Percentiles rank a stretch among this genome's conserved stretches.
These are phyloP conservation scores for Schwanniomyces pseudopolymorphus DNA, from an alignment of 805 yeast genomes.

Conservation along the genomic window DNA sequence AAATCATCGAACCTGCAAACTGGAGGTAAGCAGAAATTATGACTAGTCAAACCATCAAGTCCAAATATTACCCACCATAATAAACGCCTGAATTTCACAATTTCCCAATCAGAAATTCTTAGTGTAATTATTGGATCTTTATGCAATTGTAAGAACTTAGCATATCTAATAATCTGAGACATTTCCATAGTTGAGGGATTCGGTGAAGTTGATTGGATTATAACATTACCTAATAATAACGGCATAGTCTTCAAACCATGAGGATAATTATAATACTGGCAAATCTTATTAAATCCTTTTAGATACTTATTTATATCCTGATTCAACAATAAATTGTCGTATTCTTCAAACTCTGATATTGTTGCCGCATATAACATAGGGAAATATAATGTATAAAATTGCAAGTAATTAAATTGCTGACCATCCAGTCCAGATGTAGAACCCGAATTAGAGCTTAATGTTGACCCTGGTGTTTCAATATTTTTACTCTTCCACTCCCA, in stretches of 20 bases:
- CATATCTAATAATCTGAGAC: slow-evolving; percentile 55
- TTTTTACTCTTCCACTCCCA: slow-evolving; percentile 33
- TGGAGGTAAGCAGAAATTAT: slow-evolving; percentile 56
- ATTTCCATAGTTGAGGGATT: slow-evolving; percentile 57
- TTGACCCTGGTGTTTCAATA: background rate
- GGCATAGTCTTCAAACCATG: slow-evolving; percentile 44
- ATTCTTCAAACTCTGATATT: slow-evolving; percentile 59
- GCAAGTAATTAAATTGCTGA: slow-evolving; percentile 36
- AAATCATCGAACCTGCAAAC: slow-evolving; percentile 52
- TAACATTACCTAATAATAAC: slow-evolving; percentile 47
- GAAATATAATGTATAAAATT: slow-evolving; percentile 49
- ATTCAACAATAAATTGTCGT: slow-evolving; percentile 44
- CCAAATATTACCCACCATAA: slow-evolving; percentile 71
- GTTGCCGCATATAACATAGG: slow-evolving; percentile 59
- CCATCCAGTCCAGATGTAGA: slow-evolving; percentile 10
- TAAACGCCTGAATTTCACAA: slow-evolving; percentile 52
- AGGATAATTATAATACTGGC: slow-evolving; percentile 51
- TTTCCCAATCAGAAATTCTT: slow-evolving; percentile 46
- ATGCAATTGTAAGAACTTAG: slow-evolving; percentile 55
- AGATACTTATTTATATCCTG: slow-evolving; percentile 51
- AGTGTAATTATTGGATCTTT: slow-evolving; percentile 60
- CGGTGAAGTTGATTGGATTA: slow-evolving; percentile 52
- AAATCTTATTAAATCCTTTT: slow-evolving; percentile 49
- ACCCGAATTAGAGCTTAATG: background rate
- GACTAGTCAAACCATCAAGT: slow-evolving; percentile 55